Evolutionary conservation across 1,284 basidiomycete species (phyloP).

Genomic region (Pseudozyma tsukubaensis): DNA sequence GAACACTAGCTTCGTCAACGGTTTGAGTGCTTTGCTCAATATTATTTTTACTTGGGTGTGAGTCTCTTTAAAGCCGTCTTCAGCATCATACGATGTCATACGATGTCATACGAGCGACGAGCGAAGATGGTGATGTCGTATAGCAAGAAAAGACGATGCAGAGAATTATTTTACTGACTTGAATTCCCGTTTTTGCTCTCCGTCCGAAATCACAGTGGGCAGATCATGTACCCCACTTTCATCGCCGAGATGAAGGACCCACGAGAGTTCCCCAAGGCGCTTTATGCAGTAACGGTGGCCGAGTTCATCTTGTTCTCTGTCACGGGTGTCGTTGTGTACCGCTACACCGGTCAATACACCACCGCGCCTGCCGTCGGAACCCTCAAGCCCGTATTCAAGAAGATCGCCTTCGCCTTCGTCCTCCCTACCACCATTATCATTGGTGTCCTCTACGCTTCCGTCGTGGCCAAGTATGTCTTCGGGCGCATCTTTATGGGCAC

Average conservation of each 20-base stretch:
- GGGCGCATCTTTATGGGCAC: slow-evolving; percentile 60
- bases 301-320: slow-evolving; percentile 75
- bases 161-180: neutral
- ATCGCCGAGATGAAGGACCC: slow-evolving; percentile 75
- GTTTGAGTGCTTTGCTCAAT: slow-evolving; percentile 71
- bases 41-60: slow-evolving; percentile 75
- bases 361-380: slow-evolving; percentile 60
- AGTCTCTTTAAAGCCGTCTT: neutral
- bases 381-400: slow-evolving; percentile 53
- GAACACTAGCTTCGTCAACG: slow-evolving; percentile 74
- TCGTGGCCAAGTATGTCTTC: slow-evolving; percentile 66
- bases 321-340: slow-evolving; percentile 75
- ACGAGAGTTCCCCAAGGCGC: slow-evolving; percentile 76
- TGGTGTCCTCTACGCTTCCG: slow-evolving; percentile 66
- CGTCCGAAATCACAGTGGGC: slow-evolving; percentile 49
- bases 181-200: neutral
- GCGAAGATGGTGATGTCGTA: neutral
- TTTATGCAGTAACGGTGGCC: slow-evolving; percentile 71
- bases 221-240: slow-evolving; percentile 72
- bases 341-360: slow-evolving; percentile 70
- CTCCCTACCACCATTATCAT: slow-evolving; percentile 68
- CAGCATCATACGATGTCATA: neutral
- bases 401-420: slow-evolving; percentile 66
- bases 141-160: neutral
- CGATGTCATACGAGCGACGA: neutral